A percentile compares a stretch with the other conserved stretches of the same genome.
Conservation (phyloP, 768 basidiomycete genomes). For the Suillus weaverae region DNA sequence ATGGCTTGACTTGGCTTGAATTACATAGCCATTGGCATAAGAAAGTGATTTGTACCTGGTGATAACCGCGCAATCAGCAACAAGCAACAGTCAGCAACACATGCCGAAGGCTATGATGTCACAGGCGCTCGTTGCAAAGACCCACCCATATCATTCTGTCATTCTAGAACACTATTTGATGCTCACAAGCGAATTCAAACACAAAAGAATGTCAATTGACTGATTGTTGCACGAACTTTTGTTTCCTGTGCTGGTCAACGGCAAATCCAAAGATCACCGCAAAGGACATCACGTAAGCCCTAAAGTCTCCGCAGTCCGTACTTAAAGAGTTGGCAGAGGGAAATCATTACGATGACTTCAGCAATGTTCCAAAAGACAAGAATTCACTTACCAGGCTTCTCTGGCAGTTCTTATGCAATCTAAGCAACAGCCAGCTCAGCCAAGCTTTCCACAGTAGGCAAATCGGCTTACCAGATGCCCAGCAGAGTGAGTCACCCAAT, state of each 20-base stretch:
- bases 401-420: conserved; percentile 30
- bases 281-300: not conserved
- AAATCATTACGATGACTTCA: not conserved
- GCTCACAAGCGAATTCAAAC: not conserved
- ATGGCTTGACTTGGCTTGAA: not conserved
- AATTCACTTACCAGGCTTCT: conserved; percentile 25
- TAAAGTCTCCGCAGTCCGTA: conserved; percentile 10
- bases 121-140: not conserved
- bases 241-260: not conserved
- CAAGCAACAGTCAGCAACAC: not conserved
- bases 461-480: conserved; percentile 27
- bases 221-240: not conserved
- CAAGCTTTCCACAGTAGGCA: not conserved
- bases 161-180: not conserved
- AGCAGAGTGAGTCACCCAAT: conserved; percentile 25
- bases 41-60: not conserved
- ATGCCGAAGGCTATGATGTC: not conserved
- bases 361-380: not conserved
- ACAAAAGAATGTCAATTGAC: not conserved
- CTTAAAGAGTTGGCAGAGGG: conserved; percentile 24
- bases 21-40: not conserved
- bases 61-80: not conserved
- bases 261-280: not conserved
- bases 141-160: not conserved
- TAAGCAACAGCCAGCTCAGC: conserved; percentile 7